Conservation (phyloP, 441 rosid genomes). For the Theobroma grandiflorum region DNA sequence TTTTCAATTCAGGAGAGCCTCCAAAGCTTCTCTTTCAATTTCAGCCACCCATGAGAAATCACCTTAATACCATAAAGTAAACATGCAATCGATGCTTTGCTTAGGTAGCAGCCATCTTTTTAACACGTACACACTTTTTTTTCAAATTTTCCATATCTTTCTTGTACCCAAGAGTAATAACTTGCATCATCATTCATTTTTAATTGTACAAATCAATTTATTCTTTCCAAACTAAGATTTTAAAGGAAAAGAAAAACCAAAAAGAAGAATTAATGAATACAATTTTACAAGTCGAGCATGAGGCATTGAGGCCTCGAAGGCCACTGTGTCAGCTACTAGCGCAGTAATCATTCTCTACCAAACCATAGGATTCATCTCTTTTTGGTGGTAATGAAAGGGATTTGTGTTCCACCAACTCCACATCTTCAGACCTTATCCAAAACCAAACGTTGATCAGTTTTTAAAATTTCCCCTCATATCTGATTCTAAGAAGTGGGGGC, state of each 20-base stretch:
- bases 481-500: neutral
- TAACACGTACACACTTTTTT: neutral
- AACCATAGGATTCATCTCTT: conserved; percentile 37
- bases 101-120: neutral
- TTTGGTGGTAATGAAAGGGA: conserved; percentile 49
- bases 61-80: neutral
- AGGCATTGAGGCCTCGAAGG: neutral
- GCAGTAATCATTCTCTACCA: conserved; percentile 53
- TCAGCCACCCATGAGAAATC: neutral
- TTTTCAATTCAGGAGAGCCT: neutral
- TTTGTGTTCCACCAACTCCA: conserved; percentile 70
- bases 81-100: neutral
- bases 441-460: neutral
- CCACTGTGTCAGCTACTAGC: conserved; percentile 14
- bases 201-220: conserved; percentile 25
- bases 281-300: neutral
- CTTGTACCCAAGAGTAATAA: neutral
- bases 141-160: neutral
- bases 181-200: conserved; percentile 10
- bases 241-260: neutral
- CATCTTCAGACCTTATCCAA: conserved; percentile 56
- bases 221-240: neutral
- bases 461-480: neutral
- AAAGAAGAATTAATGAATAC: conserved; percentile 20
- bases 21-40: neutral